phyloP scores from a whole-genome alignment of 1,284 basidiomycete species.

The Tilletia horrida region DNA sequence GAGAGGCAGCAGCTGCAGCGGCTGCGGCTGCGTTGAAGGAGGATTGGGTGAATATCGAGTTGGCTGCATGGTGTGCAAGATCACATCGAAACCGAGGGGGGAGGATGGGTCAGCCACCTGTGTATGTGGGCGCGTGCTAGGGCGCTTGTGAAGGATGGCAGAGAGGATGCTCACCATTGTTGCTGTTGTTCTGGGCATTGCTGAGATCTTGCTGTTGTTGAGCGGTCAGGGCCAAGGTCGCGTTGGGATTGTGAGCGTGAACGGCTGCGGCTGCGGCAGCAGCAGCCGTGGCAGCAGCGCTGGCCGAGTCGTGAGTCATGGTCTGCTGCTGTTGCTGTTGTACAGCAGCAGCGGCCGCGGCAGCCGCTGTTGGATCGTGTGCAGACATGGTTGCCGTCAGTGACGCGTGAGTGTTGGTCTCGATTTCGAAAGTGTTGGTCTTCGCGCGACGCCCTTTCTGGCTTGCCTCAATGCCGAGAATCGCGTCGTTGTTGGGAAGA shows the following conservation, averaged over 20 bases:
- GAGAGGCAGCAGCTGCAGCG: background rate
- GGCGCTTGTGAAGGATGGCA: too few species aligned
- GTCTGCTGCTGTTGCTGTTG: background rate
- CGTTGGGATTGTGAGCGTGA: constrained; percentile 1
- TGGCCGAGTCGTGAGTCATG: background rate
- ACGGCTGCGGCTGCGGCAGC: background rate
- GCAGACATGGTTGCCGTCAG: background rate
- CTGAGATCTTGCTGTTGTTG: background rate
- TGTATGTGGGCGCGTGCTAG: background rate
- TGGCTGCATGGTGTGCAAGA: background rate
- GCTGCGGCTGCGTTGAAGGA: constrained; percentile 2
- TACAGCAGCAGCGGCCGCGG: background rate
- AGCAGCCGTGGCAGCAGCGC: background rate
- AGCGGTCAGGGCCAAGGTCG: background rate
- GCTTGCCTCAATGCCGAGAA: too few species aligned
- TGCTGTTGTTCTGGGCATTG: background rate
- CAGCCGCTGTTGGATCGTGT: background rate
- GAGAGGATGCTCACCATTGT: background rate
- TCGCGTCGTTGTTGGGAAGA: background rate
- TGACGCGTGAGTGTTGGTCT: background rate
- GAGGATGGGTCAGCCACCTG: background rate
- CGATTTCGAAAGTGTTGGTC: background rate
- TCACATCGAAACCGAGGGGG: background rate
- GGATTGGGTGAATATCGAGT: constrained; percentile 1
- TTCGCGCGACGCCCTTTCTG: background rate